phyloP scores from a whole-genome alignment of 1,139 yeast species.

The Protomyces pachydermus region DNA sequence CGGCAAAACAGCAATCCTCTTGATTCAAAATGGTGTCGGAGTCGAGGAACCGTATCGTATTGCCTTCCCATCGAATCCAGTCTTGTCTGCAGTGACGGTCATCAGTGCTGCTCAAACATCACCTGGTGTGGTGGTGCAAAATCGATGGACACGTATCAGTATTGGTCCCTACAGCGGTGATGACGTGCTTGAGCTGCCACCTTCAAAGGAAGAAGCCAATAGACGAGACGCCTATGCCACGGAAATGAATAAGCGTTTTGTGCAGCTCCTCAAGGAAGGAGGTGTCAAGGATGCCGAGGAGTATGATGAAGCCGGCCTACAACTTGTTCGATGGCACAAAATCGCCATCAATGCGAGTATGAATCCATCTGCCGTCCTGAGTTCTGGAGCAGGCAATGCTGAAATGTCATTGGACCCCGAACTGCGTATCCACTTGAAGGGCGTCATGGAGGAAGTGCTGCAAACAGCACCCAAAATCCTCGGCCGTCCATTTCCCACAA shows the following conservation, averaged over 20 bases:
- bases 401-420: constrained; percentile 26
- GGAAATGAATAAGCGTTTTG: constrained; percentile 16
- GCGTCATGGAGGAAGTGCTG: constrained; percentile 25
- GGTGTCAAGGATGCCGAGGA: constrained; percentile 26
- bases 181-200: not conserved
- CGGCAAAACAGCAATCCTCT: constrained; percentile 49
- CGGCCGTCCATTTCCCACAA: constrained; percentile 22
- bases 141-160: constrained; percentile 25
- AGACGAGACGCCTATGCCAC: not conserved
- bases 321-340: constrained; percentile 26
- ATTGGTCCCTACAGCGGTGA: constrained; percentile 24
- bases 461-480: constrained; percentile 20
- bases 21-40: constrained; percentile 70
- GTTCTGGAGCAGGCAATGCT: constrained; percentile 23
- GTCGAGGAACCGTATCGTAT: constrained; percentile 58
- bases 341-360: constrained; percentile 25
- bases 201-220: not conserved
- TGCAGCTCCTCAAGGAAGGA: constrained; percentile 7
- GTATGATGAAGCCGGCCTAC: constrained; percentile 22
- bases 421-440: constrained; percentile 17
- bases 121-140: constrained; percentile 17
- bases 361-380: constrained; percentile 26
- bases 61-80: constrained; percentile 52
- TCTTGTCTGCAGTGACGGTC: constrained; percentile 34
- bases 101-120: constrained; percentile 24